Base-by-base conservation (phyloP, 495 filamentous ascomycete species). In the Hypoxylon subgilvum region DNA sequence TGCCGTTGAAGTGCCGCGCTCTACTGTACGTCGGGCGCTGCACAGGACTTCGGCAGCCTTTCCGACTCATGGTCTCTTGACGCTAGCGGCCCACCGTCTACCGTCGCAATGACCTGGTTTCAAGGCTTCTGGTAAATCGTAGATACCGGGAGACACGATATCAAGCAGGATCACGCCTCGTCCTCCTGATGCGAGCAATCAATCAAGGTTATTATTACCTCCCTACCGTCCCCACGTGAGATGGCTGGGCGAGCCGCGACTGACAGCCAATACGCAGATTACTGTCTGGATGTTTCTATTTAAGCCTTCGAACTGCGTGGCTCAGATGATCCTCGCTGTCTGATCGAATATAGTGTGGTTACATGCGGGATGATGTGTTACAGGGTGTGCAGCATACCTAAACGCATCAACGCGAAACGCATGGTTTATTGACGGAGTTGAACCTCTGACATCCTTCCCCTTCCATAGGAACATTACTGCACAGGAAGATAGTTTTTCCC, bases 331-430 rank as follows among this genome's bases (percentile, higher is more conserved):
- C 61, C 49, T 41, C 42, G 25, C 49, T 14, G 54, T 54, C 53
- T 58, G 53, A 63, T 63, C 60, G 60, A 58, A 40, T n/a, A 35
- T 43, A 49, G 43, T 51, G 50, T 64, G 61, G 61, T 64, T 64
- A 35, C 61, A 59, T 61, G 50, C 54, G 49, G 23, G 61, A 59
- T 64, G 61, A 64, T 64, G 43, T 64, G 61, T 40, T 46, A 39
- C 61, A 64, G 61, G 61, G 53, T 52, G 48, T 54, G 61, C 21
- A 45, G 45, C 61, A 59, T 34, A 40, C 61, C 54, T 34, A 40
- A 31, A 38, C 38, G 44, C 50, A 64, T 58, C 49, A 51, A 57
- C 23, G 48, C 43, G 60, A 57, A 32, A 57, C 60, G 60, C 60
- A 57, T 49, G 38, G 60, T 47, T 58, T 48, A 52, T 47, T 52